A percentile compares a stretch with the other conserved stretches of the same genome.
Evolutionary conservation across 1,139 yeast species (phyloP).

Genomic region (Taphrina confusa): DNA sequence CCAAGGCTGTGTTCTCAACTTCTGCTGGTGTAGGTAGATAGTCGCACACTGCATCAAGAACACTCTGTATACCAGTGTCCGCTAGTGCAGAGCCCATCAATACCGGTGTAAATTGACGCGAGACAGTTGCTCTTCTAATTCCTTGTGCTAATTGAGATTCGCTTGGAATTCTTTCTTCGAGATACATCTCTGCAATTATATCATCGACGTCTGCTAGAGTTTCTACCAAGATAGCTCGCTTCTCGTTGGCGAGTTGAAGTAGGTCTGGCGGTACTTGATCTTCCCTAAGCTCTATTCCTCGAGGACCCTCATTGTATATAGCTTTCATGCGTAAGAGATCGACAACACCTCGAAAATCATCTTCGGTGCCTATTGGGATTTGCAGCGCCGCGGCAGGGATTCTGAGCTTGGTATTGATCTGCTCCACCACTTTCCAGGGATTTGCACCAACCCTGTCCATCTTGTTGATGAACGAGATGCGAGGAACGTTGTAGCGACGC

Average conservation of each 20-base stretch:
- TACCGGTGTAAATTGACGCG: slow-evolving; percentile 95
- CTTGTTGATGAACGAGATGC: slow-evolving; percentile 92
- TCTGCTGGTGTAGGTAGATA: slow-evolving; percentile 94
- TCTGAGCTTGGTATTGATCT: slow-evolving; percentile 78
- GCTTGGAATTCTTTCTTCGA: slow-evolving; percentile 88
- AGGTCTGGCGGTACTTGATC: slow-evolving; percentile 71
- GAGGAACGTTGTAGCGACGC: slow-evolving; percentile 96
- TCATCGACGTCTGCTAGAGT: slow-evolving; percentile 97
- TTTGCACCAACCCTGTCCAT: slow-evolving; percentile 99
- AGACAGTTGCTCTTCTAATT: slow-evolving; percentile 94
- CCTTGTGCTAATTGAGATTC: slow-evolving; percentile 80
- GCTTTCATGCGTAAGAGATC: slow-evolving; percentile 87
- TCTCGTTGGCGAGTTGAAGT: slow-evolving; percentile 75
- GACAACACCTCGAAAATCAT: slow-evolving; percentile 79
- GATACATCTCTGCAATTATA: slow-evolving; percentile 86
- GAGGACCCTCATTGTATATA: slow-evolving; percentile 84
- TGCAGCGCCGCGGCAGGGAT: slow-evolving; percentile 97
- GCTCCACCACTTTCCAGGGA: slow-evolving; percentile 93
- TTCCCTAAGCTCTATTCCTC: slow-evolving; percentile 72
- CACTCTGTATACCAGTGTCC: slow-evolving; percentile 91
- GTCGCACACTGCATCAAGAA: slow-evolving; percentile 93
- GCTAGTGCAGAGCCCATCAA: slow-evolving; percentile 98
- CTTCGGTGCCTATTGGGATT: slow-evolving; percentile 94
- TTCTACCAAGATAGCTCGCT: slow-evolving; percentile 79
- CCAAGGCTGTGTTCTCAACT: slow-evolving; percentile 85